Evolutionary conservation across 192 early-diverging fungal species (phyloP).

Genomic region (Coemansia sp.): DNA sequence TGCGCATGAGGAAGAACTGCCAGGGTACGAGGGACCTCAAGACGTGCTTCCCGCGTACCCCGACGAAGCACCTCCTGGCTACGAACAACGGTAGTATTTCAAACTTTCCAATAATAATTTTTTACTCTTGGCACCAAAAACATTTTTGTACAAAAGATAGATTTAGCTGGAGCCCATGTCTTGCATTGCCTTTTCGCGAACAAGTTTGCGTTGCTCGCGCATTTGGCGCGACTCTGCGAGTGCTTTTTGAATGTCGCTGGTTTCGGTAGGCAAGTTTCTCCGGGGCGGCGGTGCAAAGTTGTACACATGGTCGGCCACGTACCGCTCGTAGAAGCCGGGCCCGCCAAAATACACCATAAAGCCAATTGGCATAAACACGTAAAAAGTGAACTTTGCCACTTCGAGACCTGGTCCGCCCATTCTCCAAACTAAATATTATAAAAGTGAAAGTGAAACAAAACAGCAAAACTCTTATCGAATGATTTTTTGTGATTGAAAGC

Average conservation of each 20-base stretch:
- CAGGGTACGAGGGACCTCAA: conserved; percentile 28
- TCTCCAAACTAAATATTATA: background rate
- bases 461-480: no score
- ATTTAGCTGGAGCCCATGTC: conserved; percentile 1
- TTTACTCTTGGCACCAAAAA: conserved; percentile 1
- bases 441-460: background rate
- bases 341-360: conserved; percentile 57
- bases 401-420: conserved; percentile 55
- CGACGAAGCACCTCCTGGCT: conserved; percentile 42
- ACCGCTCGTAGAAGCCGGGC: conserved; percentile 51
- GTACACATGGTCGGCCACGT: conserved; percentile 47
- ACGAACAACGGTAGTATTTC: conserved; percentile 19
- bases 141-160: conserved; percentile 1
- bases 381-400: conserved; percentile 50
- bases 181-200: conserved; percentile 29
- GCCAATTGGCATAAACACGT: conserved; percentile 52
- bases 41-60: conserved; percentile 22
- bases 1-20: conserved; percentile 42
- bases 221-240: conserved; percentile 17
- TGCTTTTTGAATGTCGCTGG: conserved; percentile 15
- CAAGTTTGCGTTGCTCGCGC: conserved; percentile 19
- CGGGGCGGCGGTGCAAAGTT: conserved; percentile 46
- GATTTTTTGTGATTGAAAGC: no score
- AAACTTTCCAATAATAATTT: conserved; percentile 3
- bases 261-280: conserved; percentile 33